These are phyloP conservation scores for Cardamine occulta DNA, from an alignment of 345 rosid species.

Conservation along the genomic window DNA sequence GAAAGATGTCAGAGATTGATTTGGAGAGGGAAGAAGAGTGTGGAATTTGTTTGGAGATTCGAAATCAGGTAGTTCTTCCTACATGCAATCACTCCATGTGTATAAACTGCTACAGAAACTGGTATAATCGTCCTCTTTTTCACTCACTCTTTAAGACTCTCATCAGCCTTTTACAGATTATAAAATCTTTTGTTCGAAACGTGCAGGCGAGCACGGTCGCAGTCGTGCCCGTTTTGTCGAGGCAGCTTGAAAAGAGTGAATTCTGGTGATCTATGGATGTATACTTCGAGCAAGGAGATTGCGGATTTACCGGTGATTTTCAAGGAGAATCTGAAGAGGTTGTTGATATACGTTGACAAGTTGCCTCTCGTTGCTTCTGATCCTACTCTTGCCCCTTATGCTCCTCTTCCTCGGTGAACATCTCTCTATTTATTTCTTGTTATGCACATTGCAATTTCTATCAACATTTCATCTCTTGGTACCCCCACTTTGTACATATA, in stretches of 20 bases:
- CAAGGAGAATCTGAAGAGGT: constrained; percentile 70
- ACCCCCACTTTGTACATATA: background rate
- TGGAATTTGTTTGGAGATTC: constrained; percentile 87
- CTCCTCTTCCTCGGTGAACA: constrained; percentile 50
- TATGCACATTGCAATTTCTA: constrained; percentile 29
- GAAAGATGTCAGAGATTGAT: constrained; percentile 71
- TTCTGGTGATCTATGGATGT: constrained; percentile 85
- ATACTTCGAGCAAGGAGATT: constrained; percentile 53
- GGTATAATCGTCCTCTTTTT: constrained; percentile 50
- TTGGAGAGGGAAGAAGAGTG: constrained; percentile 94
- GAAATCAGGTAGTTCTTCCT: constrained; percentile 74
- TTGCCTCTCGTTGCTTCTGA: constrained; percentile 64
- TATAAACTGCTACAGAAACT: constrained; percentile 69
- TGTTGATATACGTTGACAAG: constrained; percentile 63
- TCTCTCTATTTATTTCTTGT: background rate
- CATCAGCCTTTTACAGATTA: background rate
- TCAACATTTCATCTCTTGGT: background rate
- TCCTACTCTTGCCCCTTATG: constrained; percentile 50
- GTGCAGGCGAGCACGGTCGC: constrained; percentile 68
- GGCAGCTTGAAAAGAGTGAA: constrained; percentile 74
- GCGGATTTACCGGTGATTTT: constrained; percentile 57
- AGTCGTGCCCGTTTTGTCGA: constrained; percentile 93
- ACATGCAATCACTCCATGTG: constrained; percentile 86
- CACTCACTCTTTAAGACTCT: background rate
- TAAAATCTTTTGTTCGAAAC: background rate